A percentile compares a stretch with the other conserved stretches of the same genome.
Conservation (phyloP, 805 yeast genomes). For the Zygosaccharomyces lentus region DNA sequence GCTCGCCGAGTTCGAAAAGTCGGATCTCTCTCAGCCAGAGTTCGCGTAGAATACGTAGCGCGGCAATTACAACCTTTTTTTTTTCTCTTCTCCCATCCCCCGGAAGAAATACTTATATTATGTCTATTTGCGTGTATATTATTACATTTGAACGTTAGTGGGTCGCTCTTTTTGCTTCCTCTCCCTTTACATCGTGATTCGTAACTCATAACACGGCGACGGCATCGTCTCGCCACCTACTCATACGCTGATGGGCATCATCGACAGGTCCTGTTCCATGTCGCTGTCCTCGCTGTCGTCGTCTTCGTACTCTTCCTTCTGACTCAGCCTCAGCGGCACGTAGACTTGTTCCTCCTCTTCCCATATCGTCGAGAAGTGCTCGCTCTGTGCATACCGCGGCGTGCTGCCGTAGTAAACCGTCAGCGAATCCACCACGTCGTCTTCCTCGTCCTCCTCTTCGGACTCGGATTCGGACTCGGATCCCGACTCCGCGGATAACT, state of each 20-base stretch:
- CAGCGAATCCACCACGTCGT: slow-evolving; percentile 8
- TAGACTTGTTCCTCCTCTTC: slow-evolving; percentile 6
- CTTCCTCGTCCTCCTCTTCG: slow-evolving; percentile 13
- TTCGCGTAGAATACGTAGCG: neutral
- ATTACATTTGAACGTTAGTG: neutral
- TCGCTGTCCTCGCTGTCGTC: slow-evolving; percentile 22
- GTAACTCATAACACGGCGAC: neutral
- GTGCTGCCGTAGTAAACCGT: slow-evolving; percentile 7
- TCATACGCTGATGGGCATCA: slow-evolving; percentile 5
- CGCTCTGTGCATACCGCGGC: slow-evolving; percentile 7
- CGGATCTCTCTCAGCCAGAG: neutral
- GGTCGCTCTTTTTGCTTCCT: neutral
- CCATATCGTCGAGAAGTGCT: slow-evolving; percentile 2
- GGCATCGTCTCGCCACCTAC: neutral
- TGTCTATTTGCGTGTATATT: neutral
- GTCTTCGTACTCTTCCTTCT: slow-evolving; percentile 17
- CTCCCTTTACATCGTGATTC: slow-evolving; percentile 2
- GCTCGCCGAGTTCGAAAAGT: slow-evolving; percentile 20
- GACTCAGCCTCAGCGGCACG: slow-evolving; percentile 7
- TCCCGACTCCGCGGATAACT: slow-evolving; percentile 5
- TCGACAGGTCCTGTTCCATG: slow-evolving; percentile 12
- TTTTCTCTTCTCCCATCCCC: too few relatives aligned
- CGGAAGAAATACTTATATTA: neutral
- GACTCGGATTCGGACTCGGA: slow-evolving; percentile 14
- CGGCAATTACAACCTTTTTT: neutral